phyloP scores from a whole-genome alignment of 768 basidiomycete genomes.

The Cyathus striatus region DNA sequence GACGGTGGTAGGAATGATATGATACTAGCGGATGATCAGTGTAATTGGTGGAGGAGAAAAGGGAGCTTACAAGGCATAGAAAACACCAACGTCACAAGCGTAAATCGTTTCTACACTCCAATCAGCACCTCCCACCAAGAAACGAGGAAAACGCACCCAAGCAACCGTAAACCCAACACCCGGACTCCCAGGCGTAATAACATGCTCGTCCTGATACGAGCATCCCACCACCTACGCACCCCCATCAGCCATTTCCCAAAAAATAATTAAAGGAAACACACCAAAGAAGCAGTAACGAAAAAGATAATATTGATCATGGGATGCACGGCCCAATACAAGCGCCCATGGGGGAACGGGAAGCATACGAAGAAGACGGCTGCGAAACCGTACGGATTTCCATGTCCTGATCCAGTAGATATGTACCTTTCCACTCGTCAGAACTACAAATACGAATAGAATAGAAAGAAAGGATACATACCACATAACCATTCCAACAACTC shows the following conservation, averaged over 20 bases:
- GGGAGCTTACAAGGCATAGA: slow-evolving; percentile 64
- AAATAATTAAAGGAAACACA: slow-evolving; percentile 15
- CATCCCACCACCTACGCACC: slow-evolving; percentile 62
- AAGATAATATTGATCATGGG: slow-evolving; percentile 70
- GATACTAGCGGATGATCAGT: slow-evolving; percentile 44
- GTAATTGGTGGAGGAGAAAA: no score
- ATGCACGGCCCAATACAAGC: slow-evolving; percentile 69
- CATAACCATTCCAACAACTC: slow-evolving; percentile 54
- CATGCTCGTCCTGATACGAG: slow-evolving; percentile 61
- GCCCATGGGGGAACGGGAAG: slow-evolving; percentile 63
- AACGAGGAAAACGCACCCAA: slow-evolving; percentile 47
- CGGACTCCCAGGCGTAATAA: slow-evolving; percentile 39
- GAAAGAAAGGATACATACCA: slow-evolving; percentile 44
- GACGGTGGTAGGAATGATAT: slow-evolving; percentile 68
- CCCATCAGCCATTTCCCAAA: no score
- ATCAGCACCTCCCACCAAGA: no score
- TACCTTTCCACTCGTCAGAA: neutral
- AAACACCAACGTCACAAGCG: slow-evolving; percentile 68
- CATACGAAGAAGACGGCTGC: slow-evolving; percentile 63
- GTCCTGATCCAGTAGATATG: neutral
- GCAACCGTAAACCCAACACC: slow-evolving; percentile 65
- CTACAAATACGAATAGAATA: neutral
- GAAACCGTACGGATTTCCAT: slow-evolving; percentile 58
- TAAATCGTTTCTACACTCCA: slow-evolving; percentile 59
- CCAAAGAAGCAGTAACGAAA: slow-evolving; percentile 59